These are phyloP conservation scores for Shiraia sp. DNA, from an alignment of 2,329 filamentous ascomycete species.

Conservation along the genomic window DNA sequence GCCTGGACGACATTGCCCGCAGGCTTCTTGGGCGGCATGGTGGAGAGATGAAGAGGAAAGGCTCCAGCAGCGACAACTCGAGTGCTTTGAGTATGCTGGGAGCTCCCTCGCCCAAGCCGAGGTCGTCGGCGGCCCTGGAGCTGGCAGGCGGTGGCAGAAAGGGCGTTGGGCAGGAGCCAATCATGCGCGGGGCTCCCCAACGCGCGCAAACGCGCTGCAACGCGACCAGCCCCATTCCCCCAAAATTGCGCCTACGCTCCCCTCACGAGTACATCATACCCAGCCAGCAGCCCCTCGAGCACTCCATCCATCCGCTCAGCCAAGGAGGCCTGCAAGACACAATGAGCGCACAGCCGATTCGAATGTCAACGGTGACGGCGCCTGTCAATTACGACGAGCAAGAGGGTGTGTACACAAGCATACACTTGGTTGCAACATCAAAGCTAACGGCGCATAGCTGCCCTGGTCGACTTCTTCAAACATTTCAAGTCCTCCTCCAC, in stretches of 20 bases:
- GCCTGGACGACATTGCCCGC: conserved; percentile 63
- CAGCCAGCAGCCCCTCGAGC: conserved; percentile 7
- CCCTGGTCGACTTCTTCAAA: conserved; percentile 85
- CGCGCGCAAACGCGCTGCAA: conserved; percentile 31
- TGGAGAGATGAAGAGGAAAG: conserved; percentile 8
- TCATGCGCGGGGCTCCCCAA: conserved; percentile 10
- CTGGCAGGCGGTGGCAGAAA: conserved; percentile 30
- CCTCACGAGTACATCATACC: conserved; percentile 19
- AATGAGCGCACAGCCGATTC: too few species aligned
- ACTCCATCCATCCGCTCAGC: conserved; percentile 9
- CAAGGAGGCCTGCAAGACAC: conserved; percentile 25
- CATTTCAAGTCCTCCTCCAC: conserved; percentile 82
- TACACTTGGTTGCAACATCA: conserved; percentile 13
- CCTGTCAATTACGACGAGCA: conserved; percentile 88
- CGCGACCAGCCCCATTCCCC: conserved; percentile 27
- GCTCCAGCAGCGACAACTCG: conserved; percentile 2
- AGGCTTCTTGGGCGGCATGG: conserved; percentile 51
- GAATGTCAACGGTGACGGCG: conserved; percentile 71
- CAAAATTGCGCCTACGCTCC: conserved; percentile 25
- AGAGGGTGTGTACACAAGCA: conserved; percentile 62
- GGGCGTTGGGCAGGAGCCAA: conserved; percentile 15
- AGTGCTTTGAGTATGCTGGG: too few species aligned
- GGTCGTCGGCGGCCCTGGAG: conserved; percentile 29
- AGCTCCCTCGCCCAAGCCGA: conserved; percentile 27
- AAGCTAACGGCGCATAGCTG: conserved; percentile 58